A percentile compares a stretch with the other conserved stretches of the same genome.
These are phyloP conservation scores for Knufia fluminis DNA, from an alignment of 2,329 filamentous ascomycete genomes.

Conservation along the genomic window DNA sequence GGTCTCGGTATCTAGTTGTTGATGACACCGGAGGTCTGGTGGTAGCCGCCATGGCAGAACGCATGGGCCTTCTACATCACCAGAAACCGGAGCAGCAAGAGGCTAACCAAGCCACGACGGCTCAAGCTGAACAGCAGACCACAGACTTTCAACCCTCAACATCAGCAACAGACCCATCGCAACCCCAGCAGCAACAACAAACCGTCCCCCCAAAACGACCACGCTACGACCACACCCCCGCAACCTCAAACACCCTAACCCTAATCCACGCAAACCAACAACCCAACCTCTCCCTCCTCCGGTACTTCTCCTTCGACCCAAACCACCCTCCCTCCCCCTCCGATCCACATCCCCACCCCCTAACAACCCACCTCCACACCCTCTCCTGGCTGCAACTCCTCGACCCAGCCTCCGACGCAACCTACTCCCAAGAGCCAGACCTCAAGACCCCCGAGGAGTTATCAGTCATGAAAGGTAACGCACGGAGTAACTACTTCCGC, in stretches of 20 bases:
- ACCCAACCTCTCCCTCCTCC: conserved; percentile 76
- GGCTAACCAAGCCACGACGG: background rate
- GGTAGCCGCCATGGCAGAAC: conserved; percentile 74
- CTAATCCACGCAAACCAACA: conserved; percentile 73
- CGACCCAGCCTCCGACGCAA: conserved; percentile 62
- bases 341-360: conserved; percentile 62
- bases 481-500: conserved; percentile 75
- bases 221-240: conserved; percentile 36
- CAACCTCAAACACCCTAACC: conserved; percentile 66
- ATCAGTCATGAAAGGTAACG: conserved; percentile 65
- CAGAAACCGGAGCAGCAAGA: conserved; percentile 9
- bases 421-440: conserved; percentile 60
- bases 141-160: background rate
- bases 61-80: conserved; percentile 70
- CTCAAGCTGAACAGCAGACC: conserved; percentile 1
- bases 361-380: conserved; percentile 70
- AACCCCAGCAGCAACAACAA: conserved; percentile 14
- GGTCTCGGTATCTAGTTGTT: conserved; percentile 66
- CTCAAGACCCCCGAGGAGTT: conserved; percentile 52
- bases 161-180: conserved; percentile 23
- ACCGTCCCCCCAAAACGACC: conserved; percentile 25
- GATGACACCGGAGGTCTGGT: conserved; percentile 81
- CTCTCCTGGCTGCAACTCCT: conserved; percentile 90
- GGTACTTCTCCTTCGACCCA: conserved; percentile 79
- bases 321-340: conserved; percentile 26